Conservation (phyloP, 2,329 filamentous ascomycete species). For the Colletotrichum somersetense region DNA sequence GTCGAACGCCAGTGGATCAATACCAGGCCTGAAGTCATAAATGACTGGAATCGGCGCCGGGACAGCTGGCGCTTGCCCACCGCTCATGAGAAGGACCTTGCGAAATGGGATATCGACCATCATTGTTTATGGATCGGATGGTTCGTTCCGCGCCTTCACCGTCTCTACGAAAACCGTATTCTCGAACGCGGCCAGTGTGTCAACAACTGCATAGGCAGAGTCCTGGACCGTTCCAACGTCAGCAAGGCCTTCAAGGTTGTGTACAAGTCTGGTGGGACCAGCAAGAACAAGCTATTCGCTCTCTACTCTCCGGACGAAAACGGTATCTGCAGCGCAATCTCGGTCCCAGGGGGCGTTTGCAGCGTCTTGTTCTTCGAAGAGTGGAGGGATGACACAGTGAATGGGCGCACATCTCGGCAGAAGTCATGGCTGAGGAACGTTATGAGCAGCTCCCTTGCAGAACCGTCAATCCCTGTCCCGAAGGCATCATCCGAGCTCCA, state of each 20-base stretch:
- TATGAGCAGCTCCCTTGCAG: no score
- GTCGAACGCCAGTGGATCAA: neutral
- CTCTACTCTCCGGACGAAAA: neutral
- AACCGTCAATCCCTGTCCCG: neutral
- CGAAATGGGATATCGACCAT: neutral
- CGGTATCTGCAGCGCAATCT: neutral
- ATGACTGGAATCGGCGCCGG: neutral
- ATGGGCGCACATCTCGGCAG: neutral
- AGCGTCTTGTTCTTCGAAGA: slow-evolving; percentile 10
- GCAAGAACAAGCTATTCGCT: neutral
- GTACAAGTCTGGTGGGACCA: neutral
- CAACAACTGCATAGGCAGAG: neutral
- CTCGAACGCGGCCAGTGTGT: neutral
- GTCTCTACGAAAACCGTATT: neutral
- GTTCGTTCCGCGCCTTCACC: neutral
- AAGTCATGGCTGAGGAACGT: neutral
- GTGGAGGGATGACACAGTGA: neutral
- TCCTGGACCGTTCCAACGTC: neutral
- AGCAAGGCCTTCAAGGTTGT: slow-evolving; percentile 20
- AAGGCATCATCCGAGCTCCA: neutral
- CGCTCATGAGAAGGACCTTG: neutral
- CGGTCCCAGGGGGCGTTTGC: neutral
- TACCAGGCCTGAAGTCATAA: neutral
- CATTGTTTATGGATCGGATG: slow-evolving; percentile 2
- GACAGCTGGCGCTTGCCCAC: neutral